Evolutionary conservation across 2,329 filamentous ascomycete genomes (phyloP), one percentile per base, ranked within the genome.

Genomic region (Penicillium expansum): DNA sequence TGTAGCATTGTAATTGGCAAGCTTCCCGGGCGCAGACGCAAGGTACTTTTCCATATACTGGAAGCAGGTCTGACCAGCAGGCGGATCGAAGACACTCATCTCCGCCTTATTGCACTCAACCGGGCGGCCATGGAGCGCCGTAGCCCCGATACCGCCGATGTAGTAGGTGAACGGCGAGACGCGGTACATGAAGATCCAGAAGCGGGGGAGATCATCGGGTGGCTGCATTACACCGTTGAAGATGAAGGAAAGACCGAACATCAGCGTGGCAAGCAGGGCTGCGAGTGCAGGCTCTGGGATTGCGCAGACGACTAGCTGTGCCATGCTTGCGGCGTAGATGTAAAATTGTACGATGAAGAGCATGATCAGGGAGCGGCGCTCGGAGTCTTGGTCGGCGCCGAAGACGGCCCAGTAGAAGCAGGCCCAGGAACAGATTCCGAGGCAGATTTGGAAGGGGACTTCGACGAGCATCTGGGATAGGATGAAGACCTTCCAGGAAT

Each of bases 401-500:
- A 66, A 61, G 24, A 67, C 62, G 2, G 55, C 55, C 56, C 57
- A 67, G 55, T 66, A 67, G 48, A 64, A 67, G 1, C 56, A 65
- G 9, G 58, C 62, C 58, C 59, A 67, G 3, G 64, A 53, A 45
- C 61, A 64, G 16, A 66, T 42, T 18, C 59, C 60, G 5, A 66
- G 50, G n/a, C 43, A 56, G 18, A 66, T 83, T 71, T 93, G 91
- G 87, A 89, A 96, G 0, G 91, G 90, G 1, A 96, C 76, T 72
- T 96, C 92, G 56, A 92, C 90, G 29, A 92, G 76, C 63, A 96
- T 89, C 70, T 92, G 88, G 48, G 87, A 86, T n/a, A 92, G 76
- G 82, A 94, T 90, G 69, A 94, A 94, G 6, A 90, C 85, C 71
- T 89, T 86, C 91, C 91, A 95, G 45, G 84, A 86, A 74, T 94